These are phyloP conservation scores for Ceratobasidium sp. DNA, from an alignment of 1,284 basidiomycete species.

Conservation along the genomic window DNA sequence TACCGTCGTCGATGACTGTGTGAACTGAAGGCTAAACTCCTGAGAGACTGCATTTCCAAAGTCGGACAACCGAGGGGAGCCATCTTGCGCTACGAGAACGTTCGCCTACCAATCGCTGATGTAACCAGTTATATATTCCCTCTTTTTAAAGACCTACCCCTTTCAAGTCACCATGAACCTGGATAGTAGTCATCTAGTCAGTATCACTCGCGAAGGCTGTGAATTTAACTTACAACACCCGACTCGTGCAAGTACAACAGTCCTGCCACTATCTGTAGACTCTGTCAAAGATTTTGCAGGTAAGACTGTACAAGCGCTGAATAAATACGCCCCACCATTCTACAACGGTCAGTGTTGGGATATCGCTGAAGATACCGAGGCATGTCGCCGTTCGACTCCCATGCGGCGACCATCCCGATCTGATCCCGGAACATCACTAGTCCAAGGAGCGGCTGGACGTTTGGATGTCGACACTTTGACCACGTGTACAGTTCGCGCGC, in stretches of 20 bases:
- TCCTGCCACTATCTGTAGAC: background rate
- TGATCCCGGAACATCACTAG: constrained; percentile 9
- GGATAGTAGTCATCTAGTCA: background rate
- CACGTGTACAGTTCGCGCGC: constrained; percentile 9
- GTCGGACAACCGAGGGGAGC: background rate
- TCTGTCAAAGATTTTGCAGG: background rate
- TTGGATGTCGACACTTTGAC: constrained; percentile 8
- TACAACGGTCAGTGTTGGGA: background rate
- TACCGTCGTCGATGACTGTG: background rate
- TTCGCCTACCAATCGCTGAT: background rate
- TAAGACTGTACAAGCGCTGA: background rate
- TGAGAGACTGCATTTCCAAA: background rate
- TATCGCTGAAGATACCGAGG: background rate
- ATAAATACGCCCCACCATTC: background rate
- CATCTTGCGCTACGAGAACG: background rate
- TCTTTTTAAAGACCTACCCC: background rate
- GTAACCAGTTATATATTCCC: background rate
- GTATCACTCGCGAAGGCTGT: background rate
- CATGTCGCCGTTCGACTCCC: constrained; percentile 1
- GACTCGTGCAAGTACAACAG: background rate
- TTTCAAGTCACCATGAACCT: constrained; percentile 40
- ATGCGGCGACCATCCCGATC: background rate
- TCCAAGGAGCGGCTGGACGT: background rate
- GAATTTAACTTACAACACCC: background rate
- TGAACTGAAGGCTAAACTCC: background rate